phyloP scores from a whole-genome alignment of 371 early-diverging fungal genomes.

The Mucor lusitanicus region DNA sequence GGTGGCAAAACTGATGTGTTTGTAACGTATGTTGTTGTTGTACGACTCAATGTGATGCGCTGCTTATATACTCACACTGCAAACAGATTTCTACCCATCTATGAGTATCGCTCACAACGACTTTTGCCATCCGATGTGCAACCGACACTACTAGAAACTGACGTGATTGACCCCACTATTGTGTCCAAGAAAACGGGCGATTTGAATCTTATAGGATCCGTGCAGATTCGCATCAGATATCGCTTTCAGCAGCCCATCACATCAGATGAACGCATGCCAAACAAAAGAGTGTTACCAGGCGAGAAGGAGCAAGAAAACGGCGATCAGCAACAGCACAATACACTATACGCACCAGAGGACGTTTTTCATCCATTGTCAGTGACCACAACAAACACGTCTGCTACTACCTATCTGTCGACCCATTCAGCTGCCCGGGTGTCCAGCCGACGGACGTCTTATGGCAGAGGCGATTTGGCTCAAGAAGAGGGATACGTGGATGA shows the following conservation, averaged over 20 bases:
- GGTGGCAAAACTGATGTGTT: conserved; percentile 17
- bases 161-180: conserved; percentile 2
- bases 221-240: conserved; percentile 43
- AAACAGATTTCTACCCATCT: conserved; percentile 29
- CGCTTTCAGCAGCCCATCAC: conserved; percentile 28
- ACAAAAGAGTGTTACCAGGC: background rate
- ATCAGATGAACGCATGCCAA: background rate
- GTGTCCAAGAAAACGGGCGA: conserved; percentile 14
- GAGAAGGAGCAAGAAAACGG: background rate
- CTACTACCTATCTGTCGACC: background rate
- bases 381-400: background rate
- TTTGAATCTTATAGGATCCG: conserved; percentile 31
- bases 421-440: background rate
- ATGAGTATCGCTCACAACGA: conserved; percentile 26
- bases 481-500: conserved; percentile 26
- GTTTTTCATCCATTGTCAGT: conserved; percentile 1
- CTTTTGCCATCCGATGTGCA: conserved; percentile 19
- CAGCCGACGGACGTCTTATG: conserved; percentile 21
- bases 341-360: background rate
- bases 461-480: conserved; percentile 34
- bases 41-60: background rate
- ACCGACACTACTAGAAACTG: conserved; percentile 3
- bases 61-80: background rate
- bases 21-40: conserved; percentile 22
- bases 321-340: background rate